A percentile compares a stretch with the other conserved stretches of the same genome.
Conservation (phyloP, 2,329 filamentous ascomycete species). For the Penicillium concentricum region DNA sequence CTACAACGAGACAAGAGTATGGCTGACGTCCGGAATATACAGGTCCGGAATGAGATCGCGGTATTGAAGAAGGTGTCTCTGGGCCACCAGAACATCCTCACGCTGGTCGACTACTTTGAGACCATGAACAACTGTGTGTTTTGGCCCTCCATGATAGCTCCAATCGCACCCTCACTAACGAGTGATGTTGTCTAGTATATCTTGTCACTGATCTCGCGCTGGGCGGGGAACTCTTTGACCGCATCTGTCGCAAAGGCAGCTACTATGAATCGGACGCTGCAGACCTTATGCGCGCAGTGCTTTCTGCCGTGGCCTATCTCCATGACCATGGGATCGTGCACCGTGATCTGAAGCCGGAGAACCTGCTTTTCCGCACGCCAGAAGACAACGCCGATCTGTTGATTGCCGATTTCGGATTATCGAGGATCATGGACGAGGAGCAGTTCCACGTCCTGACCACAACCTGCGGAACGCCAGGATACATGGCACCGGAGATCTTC, state of each 20-base stretch:
- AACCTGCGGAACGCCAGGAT: conserved; percentile 94
- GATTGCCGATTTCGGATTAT: conserved; percentile 95
- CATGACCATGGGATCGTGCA: conserved; percentile 99
- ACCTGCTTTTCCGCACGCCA: conserved; percentile 91
- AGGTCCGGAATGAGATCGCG: conserved; percentile 97
- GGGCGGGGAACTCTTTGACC: conserved; percentile 94
- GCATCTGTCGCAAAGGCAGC: conserved; percentile 96
- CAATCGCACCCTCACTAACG: conserved; percentile 15
- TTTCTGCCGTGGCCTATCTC: conserved; percentile 96
- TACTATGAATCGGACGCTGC: conserved; percentile 98
- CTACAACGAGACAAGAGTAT: background rate
- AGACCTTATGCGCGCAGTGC: conserved; percentile 87
- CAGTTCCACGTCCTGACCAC: conserved; percentile 97
- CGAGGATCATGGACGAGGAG: conserved; percentile 97
- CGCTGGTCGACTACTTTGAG: conserved; percentile 97
- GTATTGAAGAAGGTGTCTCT: conserved; percentile 98
- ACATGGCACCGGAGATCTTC: conserved; percentile 99
- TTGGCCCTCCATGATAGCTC: background rate
- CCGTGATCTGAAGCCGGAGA: conserved; percentile 95
- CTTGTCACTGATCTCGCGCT: conserved; percentile 95
- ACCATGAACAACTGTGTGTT: conserved; percentile 90
- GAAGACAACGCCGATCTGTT: conserved; percentile 96
- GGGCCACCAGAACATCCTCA: conserved; percentile 97
- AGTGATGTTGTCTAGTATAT: conserved; percentile 60
- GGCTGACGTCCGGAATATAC: conserved; percentile 9